A percentile compares a stretch with the other conserved stretches of the same genome.
phyloP scores from a whole-genome alignment of 805 yeast species.

The Saccharomycopsis olivae region DNA sequence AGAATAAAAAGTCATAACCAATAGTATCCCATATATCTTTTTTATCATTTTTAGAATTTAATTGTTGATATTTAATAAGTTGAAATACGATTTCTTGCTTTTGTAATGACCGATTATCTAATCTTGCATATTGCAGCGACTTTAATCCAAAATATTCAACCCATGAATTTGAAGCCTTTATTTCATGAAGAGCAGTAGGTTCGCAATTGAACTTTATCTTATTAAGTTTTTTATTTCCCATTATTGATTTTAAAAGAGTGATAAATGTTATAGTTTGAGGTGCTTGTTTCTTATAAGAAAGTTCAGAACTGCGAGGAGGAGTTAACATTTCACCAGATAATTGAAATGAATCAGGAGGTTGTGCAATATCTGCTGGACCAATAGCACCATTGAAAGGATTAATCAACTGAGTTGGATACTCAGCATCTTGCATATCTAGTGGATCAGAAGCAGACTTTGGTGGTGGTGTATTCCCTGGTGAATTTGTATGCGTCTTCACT shows the following conservation, averaged over 20 bases:
- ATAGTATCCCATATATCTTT: slow-evolving; percentile 18
- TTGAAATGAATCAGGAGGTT: background rate
- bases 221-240: slow-evolving; percentile 10
- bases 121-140: slow-evolving; percentile 6
- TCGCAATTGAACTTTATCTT: slow-evolving; percentile 8
- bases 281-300: background rate
- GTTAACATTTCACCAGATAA: background rate
- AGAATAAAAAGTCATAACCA: slow-evolving; percentile 17
- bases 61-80: slow-evolving; percentile 12
- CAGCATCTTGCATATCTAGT: no score
- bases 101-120: slow-evolving; percentile 11
- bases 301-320: background rate
- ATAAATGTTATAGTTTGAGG: slow-evolving; percentile 4
- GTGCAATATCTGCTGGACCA: background rate
- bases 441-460: background rate
- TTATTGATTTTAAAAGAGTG: slow-evolving; percentile 8
- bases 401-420: no score
- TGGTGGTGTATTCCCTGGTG: background rate
- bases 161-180: slow-evolving; percentile 14
- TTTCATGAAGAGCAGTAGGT: slow-evolving; percentile 2
- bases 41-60: slow-evolving; percentile 12
- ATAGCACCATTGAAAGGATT: background rate
- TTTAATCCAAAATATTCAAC: slow-evolving; percentile 11
- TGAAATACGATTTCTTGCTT: slow-evolving; percentile 17
- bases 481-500: no score